Percentiles rank a stretch among this genome's conserved stretches.
Evolutionary conservation across 352 stramenopile species (phyloP).

Genomic region (Pythium phragmiticola): DNA sequence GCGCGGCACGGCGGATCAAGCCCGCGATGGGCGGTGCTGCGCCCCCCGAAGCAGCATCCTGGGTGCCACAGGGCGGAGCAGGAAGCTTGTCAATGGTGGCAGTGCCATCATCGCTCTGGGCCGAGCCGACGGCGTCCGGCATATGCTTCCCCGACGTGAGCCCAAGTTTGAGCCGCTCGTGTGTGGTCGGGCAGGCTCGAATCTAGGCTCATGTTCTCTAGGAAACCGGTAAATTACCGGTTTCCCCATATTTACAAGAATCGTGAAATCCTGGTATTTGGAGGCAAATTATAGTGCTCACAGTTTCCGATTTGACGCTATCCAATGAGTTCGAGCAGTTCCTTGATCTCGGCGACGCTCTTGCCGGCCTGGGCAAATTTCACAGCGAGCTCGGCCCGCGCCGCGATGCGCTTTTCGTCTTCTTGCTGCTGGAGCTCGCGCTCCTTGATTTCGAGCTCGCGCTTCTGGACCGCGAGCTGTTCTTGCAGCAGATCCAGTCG

Average conservation of each 20-base stretch:
- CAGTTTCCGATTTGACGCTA: not conserved
- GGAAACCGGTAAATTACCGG: not conserved
- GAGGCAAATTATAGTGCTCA: not conserved
- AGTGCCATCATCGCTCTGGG: not conserved
- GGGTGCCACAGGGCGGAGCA: too few relatives aligned
- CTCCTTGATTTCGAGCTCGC: slow-evolving; percentile 46
- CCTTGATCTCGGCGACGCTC: slow-evolving; percentile 25
- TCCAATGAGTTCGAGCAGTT: slow-evolving; percentile 17
- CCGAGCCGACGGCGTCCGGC: not conserved
- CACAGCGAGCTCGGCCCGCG: slow-evolving; percentile 25
- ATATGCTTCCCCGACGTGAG: not conserved
- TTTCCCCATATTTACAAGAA: not conserved
- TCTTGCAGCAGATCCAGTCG: slow-evolving; percentile 36
- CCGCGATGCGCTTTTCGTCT: slow-evolving; percentile 22
- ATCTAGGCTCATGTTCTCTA: not conserved
- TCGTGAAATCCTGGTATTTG: not conserved
- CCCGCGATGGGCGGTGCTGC: not conserved
- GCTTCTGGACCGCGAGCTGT: slow-evolving; percentile 30
- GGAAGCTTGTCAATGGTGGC: not conserved
- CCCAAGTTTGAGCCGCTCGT: not conserved
- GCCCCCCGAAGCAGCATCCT: not conserved
- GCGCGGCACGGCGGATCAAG: slow-evolving; percentile 2
- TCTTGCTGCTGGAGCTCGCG: slow-evolving; percentile 38
- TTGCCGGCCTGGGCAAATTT: slow-evolving; percentile 27
- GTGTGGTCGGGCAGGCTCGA: not conserved